Evolutionary conservation across 495 filamentous ascomycete genomes (phyloP), one percentile per base, ranked within the genome.

Genomic region (Lepidopterella palustris): DNA sequence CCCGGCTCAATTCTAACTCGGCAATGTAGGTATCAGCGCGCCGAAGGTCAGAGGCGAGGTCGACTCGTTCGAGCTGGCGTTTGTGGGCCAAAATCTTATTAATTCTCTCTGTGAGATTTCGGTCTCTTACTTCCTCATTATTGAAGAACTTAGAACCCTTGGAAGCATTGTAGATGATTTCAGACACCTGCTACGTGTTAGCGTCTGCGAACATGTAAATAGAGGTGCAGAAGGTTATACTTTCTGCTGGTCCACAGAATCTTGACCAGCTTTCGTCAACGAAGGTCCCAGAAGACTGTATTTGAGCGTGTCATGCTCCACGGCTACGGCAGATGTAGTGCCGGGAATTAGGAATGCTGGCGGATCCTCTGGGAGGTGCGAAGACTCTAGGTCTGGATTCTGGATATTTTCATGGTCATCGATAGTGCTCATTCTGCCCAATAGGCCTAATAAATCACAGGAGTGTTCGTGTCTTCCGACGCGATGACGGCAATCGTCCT

Each of bases 81-180:
- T 96, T 97, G 66, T 84, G 84, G 25, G 78, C 77, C 15, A 92
- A 69, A 27, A 97, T 91, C 32, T 82, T 82, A 54, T 87, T 85
- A 63, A 97, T 96, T 72, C 95, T 96, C 51, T 84, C 76, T 0
- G 95, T 96, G 31, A 97, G 82, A 51, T 82, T 80, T 63, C 85
- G 85, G 77, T 97, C 95, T 60, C 84, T 83, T 53, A 73, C 77
- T 70, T 95, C 88, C 68, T 97, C 95, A 64, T 91, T 89, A 66
- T 88, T 90, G 79, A 97, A 99, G 76, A 87, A 99, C 70, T 96
- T 97, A 58, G 90, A 96, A 24, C 95, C 95, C 71, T 91, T 96
- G 11, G 90, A 96, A 11, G 93, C 92, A 72, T 95, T 89, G 74
- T 96, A 97, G 52, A 99, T 99, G 58, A 99, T 84, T 71, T 97